These are phyloP conservation scores for Kalanchoe fedtschenkoi DNA, from an alignment of 164 flowering plant genomes.

Conservation along the genomic window DNA sequence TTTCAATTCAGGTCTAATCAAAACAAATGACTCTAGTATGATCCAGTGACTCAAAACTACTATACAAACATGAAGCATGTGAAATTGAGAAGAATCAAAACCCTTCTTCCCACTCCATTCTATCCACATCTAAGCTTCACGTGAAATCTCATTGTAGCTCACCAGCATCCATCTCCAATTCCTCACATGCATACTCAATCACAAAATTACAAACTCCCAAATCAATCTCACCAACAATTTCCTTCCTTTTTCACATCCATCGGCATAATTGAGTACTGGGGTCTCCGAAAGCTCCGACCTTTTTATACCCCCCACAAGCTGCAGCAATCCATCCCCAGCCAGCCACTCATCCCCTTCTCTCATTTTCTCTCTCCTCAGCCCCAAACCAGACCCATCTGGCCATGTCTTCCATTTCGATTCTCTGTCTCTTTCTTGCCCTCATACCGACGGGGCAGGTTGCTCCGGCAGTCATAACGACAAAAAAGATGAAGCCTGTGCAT, in stretches of 20 bases:
- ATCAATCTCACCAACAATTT: neutral
- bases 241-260: too few relatives aligned
- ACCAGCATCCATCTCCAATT: neutral
- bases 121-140: too few relatives aligned
- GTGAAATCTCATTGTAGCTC: slow-evolving; percentile 5
- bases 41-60: neutral
- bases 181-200: neutral
- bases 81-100: neutral
- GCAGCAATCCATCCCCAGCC: neutral
- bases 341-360: neutral
- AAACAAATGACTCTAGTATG: neutral
- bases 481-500: neutral
- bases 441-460: neutral
- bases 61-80: neutral
- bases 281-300: neutral
- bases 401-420: neutral
- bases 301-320: neutral
- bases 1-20: neutral
- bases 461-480: neutral
- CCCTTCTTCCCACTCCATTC: too few relatives aligned
- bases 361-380: neutral
- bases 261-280: neutral
- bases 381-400: too few relatives aligned
- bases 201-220: neutral
- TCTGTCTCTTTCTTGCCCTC: neutral